Percentiles rank a stretch among this genome's conserved stretches.
Evolutionary conservation across 2,329 filamentous ascomycete genomes (phyloP).

Genomic region (Penicillium sumatraense): DNA sequence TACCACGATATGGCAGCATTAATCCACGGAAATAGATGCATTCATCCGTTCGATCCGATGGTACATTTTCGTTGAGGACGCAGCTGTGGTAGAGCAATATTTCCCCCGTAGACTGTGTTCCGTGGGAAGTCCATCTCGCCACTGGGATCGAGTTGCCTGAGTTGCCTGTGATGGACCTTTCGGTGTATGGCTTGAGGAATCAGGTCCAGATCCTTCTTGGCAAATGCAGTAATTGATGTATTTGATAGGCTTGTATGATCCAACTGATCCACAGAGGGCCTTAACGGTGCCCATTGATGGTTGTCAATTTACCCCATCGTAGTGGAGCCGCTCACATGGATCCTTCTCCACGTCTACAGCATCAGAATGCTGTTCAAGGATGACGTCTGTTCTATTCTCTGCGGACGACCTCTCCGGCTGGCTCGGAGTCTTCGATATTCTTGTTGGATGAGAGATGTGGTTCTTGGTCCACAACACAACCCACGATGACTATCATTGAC

Average conservation of each 20-base stretch:
- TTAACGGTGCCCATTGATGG: conserved; percentile 12
- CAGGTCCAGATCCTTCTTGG: background rate
- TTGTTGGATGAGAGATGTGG: conserved; percentile 10
- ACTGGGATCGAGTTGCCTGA: background rate
- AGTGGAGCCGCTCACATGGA: conserved; percentile 17
- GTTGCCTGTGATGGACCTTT: too few species aligned
- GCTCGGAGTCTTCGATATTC: conserved; percentile 14
- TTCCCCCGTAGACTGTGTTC: background rate
- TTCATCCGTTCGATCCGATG: conserved; percentile 11
- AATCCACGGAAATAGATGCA: conserved; percentile 8
- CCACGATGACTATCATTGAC: conserved; percentile 13
- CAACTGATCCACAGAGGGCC: conserved; percentile 5
- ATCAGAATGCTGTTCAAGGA: conserved; percentile 16
- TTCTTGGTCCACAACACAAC: conserved; percentile 9
- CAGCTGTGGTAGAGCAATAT: too few species aligned
- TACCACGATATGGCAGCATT: background rate
- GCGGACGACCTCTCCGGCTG: conserved; percentile 24
- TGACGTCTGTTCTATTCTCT: conserved; percentile 21
- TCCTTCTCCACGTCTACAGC: conserved; percentile 16
- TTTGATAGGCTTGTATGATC: conserved; percentile 10
- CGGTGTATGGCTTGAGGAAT: background rate
- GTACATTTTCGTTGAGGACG: background rate
- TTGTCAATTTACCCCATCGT: background rate
- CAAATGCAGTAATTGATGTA: background rate
- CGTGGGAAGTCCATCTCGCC: conserved; percentile 5